phyloP scores from a whole-genome alignment of 257 asterid genomes.

The Sherardia arvensis region DNA sequence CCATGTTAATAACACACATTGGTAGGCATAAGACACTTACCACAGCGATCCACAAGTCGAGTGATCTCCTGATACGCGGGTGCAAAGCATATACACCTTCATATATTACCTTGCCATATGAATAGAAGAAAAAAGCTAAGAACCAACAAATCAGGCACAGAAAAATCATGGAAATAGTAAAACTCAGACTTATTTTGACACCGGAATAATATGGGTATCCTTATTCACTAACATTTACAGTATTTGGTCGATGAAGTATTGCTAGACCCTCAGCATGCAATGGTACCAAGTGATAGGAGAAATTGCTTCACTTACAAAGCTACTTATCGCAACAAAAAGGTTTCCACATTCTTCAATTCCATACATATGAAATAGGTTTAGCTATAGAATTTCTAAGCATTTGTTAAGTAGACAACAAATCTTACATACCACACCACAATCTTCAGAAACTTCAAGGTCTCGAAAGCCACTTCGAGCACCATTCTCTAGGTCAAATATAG shows the following conservation, averaged over 20 bases:
- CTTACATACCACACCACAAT: constrained; percentile 87
- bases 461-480: constrained; percentile 87
- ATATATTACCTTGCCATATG: constrained; percentile 63
- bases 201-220: neutral
- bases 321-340: neutral
- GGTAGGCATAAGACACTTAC: constrained; percentile 41
- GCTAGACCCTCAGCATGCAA: neutral
- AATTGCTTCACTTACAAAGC: neutral
- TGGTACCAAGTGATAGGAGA: neutral
- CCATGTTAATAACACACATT: neutral
- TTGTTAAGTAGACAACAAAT: neutral
- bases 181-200: constrained; percentile 5
- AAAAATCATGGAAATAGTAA: neutral
- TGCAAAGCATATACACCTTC: constrained; percentile 99
- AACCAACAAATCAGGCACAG: neutral
- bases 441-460: constrained; percentile 93
- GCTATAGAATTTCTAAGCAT: neutral
- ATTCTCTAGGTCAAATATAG: constrained; percentile 80
- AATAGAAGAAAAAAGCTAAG: constrained; percentile 2
- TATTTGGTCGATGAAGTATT: neutral
- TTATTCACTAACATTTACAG: neutral
- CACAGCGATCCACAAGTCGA: constrained; percentile 98
- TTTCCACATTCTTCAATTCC: neutral
- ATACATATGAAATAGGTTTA: neutral
- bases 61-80: constrained; percentile 77